Evolutionary conservation across 257 asterid species (phyloP).

Genomic region (Striga asiatica): DNA sequence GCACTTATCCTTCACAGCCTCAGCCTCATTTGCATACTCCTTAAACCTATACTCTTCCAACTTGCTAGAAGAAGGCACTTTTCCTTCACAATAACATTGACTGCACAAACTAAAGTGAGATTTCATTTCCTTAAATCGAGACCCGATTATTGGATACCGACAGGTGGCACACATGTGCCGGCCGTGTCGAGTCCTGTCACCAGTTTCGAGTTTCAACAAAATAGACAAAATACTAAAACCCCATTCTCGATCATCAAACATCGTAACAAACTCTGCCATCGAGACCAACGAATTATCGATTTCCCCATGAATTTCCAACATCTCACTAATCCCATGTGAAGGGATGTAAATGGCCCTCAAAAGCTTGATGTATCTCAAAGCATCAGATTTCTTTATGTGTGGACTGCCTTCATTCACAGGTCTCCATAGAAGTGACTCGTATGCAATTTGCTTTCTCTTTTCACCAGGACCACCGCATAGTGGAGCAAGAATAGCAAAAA

Average conservation of each 20-base stretch:
- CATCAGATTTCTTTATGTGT: constrained; percentile 71
- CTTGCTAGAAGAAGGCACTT: constrained; percentile 65
- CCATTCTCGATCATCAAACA: constrained; percentile 94
- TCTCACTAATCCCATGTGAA: constrained; percentile 66
- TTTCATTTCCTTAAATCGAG: constrained; percentile 85
- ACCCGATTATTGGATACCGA: constrained; percentile 78
- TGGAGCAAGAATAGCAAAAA: constrained; percentile 80
- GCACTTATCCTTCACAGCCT: constrained; percentile 87
- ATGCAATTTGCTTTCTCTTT: constrained; percentile 70
- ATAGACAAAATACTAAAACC: constrained; percentile 74
- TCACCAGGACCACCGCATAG: constrained; percentile 75
- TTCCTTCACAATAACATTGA: constrained; percentile 86
- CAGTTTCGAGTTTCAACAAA: constrained; percentile 63
- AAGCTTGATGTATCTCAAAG: constrained; percentile 51
- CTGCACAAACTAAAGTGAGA: constrained; percentile 66
- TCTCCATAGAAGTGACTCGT: constrained; percentile 83
- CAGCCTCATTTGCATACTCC: constrained; percentile 71
- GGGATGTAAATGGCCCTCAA: constrained; percentile 81
- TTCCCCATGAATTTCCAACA: constrained; percentile 75
- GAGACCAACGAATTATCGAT: constrained; percentile 44
- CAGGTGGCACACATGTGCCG: constrained; percentile 75
- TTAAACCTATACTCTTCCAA: constrained; percentile 81
- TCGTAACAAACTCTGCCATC: constrained; percentile 43
- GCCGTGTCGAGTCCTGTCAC: constrained; percentile 94
- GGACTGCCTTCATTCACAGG: constrained; percentile 68